Percentiles rank a stretch among this genome's conserved stretches.
phyloP scores from a whole-genome alignment of 228 moss, liverwort and hornwort species.

The Sphagnum fallax region DNA sequence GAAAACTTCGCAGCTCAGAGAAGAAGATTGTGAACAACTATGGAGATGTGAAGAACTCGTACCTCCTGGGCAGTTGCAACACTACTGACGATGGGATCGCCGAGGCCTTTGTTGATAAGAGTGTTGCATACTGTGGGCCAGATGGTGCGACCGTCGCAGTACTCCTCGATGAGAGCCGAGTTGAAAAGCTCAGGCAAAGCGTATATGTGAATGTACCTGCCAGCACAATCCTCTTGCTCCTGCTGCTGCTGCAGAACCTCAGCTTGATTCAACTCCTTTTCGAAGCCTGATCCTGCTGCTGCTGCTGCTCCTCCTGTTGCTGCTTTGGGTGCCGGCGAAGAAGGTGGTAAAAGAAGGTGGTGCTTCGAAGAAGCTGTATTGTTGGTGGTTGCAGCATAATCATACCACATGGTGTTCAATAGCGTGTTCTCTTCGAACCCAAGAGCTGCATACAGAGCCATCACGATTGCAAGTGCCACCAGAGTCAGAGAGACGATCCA shows the following conservation, averaged over 20 bases:
- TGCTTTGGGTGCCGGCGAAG: neutral
- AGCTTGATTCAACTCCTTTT: neutral
- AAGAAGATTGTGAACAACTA: no score
- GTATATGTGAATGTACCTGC: constrained; percentile 35
- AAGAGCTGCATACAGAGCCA: neutral
- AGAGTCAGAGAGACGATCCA: neutral
- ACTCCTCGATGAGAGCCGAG: constrained; percentile 7
- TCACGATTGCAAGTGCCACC: neutral
- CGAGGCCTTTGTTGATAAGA: constrained; percentile 26
- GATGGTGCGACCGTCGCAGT: constrained; percentile 10
- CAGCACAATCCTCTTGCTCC: constrained; percentile 6
- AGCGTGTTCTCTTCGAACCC: neutral
- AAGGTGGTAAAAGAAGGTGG: neutral
- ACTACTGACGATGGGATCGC: constrained; percentile 9
- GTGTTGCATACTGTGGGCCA: constrained; percentile 17
- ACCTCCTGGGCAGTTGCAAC: neutral
- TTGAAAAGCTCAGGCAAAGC: constrained; percentile 34
- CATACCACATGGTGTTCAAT: no score
- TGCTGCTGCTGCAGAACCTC: neutral
- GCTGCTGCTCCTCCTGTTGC: neutral
- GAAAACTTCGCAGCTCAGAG: no score
- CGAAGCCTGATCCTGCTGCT: neutral
- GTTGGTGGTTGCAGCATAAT: no score
- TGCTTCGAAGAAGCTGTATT: no score
- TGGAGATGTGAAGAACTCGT: no score